Conservation (phyloP, 305 asterid genomes). For the Fraxinus angustifolia region DNA sequence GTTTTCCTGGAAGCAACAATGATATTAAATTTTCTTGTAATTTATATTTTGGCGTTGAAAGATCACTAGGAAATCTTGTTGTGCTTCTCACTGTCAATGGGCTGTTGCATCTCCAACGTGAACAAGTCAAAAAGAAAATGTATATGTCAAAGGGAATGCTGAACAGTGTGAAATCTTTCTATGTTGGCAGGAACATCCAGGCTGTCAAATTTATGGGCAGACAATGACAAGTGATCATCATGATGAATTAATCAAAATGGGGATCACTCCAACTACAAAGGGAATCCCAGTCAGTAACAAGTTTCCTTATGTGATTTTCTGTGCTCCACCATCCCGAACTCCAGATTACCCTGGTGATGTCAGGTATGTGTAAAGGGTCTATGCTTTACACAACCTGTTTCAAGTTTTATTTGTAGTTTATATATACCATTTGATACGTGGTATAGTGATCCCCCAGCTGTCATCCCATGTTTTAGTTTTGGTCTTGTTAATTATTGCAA, state of each 20-base stretch:
- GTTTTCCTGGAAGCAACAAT: neutral
- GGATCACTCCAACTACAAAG: slow-evolving; percentile 68
- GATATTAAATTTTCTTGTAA: neutral
- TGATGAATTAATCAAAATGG: slow-evolving; percentile 65
- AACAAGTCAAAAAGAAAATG: slow-evolving; percentile 2
- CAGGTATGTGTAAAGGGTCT: slow-evolving; percentile 40
- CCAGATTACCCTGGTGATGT: slow-evolving; percentile 82
- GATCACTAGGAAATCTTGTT: neutral
- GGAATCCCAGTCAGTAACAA: slow-evolving; percentile 45
- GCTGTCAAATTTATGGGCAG: slow-evolving; percentile 73
- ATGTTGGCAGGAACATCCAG: slow-evolving; percentile 65
- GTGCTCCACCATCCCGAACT: slow-evolving; percentile 82
- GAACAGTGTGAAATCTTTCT: slow-evolving; percentile 17
- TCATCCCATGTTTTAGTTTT: neutral
- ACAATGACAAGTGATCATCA: slow-evolving; percentile 80
- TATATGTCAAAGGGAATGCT: slow-evolving; percentile 6
- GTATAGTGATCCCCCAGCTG: neutral
- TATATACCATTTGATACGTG: neutral
- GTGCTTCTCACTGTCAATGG: slow-evolving; percentile 1
- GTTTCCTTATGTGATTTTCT: slow-evolving; percentile 86
- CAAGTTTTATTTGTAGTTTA: neutral
- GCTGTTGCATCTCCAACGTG: slow-evolving; percentile 6
- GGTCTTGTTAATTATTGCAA: neutral
- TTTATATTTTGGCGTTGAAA: neutral
- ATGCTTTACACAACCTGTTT: neutral